Evolutionary conservation across 1,284 basidiomycete species (phyloP), one percentile per base, ranked within the genome.

Genomic region (Melampsora americana): DNA sequence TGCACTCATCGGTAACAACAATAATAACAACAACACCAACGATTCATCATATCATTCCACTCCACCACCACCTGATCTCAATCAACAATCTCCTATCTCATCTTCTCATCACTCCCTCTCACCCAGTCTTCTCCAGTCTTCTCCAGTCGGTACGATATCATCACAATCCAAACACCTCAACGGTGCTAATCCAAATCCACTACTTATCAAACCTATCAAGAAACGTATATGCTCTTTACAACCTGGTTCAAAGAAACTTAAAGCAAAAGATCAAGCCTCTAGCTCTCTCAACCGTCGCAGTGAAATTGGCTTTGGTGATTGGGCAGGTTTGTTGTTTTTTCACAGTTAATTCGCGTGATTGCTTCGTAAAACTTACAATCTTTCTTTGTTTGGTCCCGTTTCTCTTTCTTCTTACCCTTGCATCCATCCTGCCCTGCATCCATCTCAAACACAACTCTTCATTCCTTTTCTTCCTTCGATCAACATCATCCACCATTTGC

Each of bases 251-350:
- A 74, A 74, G 50, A 74, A 74, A 44, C 35, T 74, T 20, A 66
- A 59, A 50, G 64, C 62, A 18, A 74, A 74, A 32, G 20, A 62
- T 60, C 53, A 74, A 74, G n/a, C 44, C n/a, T 26, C 30, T 39
- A 20, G 12, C 65, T 50, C 30, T 72, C 23, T 66, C 30, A 74
- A 67, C 23, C 62, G 64, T 66, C 71, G 71, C 26, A 56, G 46
- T 67, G 71, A 74, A 60, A 74, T 74, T 53, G 71, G 71, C 30
- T 74, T 74, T 59, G 71, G 71, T 28, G 71, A 74, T 60, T 74
- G 71, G 71, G 71, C 71, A 50, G 71, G 71, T 74, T 12, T 56
- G 71, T 61, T 12, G 20, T 32, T n/a, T n/a, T 64, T 64, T 59
- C 53, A 23, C 28, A 9, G 7, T 23, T 59, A 9, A 23, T 59